Conservation (phyloP, 805 yeast species). For the Spathaspora arborariae region DNA sequence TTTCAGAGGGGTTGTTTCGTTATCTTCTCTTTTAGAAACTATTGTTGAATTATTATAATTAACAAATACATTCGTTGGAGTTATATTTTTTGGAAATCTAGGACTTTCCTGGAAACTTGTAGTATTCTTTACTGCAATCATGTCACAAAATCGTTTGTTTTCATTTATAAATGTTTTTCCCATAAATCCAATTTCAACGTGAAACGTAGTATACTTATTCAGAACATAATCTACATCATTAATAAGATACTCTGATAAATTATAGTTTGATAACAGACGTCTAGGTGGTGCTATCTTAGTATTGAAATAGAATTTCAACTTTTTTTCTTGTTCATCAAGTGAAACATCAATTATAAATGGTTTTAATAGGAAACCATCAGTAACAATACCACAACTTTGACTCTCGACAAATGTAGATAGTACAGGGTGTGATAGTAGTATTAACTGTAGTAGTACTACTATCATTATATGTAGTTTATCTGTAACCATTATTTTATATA, state of each 20-base stretch:
- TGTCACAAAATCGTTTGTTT: constrained; percentile 42
- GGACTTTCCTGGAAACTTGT: constrained; percentile 22
- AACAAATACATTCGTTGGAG: not conserved
- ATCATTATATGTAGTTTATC: not conserved
- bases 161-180: constrained; percentile 39
- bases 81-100: constrained; percentile 13
- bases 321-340: constrained; percentile 25
- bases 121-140: constrained; percentile 35
- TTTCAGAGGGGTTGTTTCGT: not conserved
- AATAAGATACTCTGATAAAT: constrained; percentile 15
- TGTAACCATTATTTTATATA: not conserved
- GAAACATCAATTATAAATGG: constrained; percentile 33
- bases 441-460: constrained; percentile 8
- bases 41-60: not conserved
- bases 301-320: constrained; percentile 33
- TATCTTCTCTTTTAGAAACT: not conserved
- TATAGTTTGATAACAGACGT: constrained; percentile 10
- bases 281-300: constrained; percentile 19
- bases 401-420: constrained; percentile 22
- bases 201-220: constrained; percentile 47
- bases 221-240: constrained; percentile 43
- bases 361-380: constrained; percentile 12
- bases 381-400: constrained; percentile 11
- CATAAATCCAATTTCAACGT: constrained; percentile 40
- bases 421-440: constrained; percentile 9